Evolutionary conservation across 1,284 basidiomycete species (phyloP).

Genomic region (Mrakiaceae sp.): DNA sequence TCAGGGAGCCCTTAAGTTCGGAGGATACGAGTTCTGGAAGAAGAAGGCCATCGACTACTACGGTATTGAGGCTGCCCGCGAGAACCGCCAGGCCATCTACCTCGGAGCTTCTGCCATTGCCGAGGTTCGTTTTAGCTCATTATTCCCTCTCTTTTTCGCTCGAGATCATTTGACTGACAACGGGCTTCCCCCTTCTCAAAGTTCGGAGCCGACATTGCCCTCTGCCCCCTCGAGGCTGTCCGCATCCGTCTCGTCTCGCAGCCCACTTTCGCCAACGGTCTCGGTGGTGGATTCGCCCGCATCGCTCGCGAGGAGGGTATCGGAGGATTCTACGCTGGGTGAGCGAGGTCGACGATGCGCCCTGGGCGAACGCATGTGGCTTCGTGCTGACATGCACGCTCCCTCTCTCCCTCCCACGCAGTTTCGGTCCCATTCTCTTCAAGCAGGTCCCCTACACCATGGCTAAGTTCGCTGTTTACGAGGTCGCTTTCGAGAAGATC

Average conservation of each 20-base stretch:
- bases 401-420: slow-evolving; percentile 13
- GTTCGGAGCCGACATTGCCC: slow-evolving; percentile 18
- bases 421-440: slow-evolving; percentile 48
- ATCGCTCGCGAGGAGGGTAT: slow-evolving; percentile 43
- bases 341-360: slow-evolving; percentile 19
- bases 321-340: slow-evolving; percentile 42
- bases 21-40: slow-evolving; percentile 91
- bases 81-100: slow-evolving; percentile 91
- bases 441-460: slow-evolving; percentile 44
- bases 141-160: slow-evolving; percentile 54
- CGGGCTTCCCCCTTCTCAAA: too few relatives aligned
- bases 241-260: slow-evolving; percentile 48
- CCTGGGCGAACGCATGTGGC: slow-evolving; percentile 23
- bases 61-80: slow-evolving; percentile 67
- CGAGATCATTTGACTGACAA: too few relatives aligned
- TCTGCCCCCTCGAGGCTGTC: slow-evolving; percentile 41
- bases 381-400: neutral
- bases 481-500: slow-evolving; percentile 40
- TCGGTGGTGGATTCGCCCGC: slow-evolving; percentile 41
- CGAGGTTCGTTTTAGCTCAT: slow-evolving; percentile 36
- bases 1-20: slow-evolving; percentile 95
- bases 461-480: slow-evolving; percentile 37
- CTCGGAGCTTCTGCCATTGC: slow-evolving; percentile 85
- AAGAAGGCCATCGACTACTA: slow-evolving; percentile 61
- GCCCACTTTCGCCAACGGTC: slow-evolving; percentile 42